Conservation (phyloP, 768 basidiomycete genomes). For the Russula sp. region DNA sequence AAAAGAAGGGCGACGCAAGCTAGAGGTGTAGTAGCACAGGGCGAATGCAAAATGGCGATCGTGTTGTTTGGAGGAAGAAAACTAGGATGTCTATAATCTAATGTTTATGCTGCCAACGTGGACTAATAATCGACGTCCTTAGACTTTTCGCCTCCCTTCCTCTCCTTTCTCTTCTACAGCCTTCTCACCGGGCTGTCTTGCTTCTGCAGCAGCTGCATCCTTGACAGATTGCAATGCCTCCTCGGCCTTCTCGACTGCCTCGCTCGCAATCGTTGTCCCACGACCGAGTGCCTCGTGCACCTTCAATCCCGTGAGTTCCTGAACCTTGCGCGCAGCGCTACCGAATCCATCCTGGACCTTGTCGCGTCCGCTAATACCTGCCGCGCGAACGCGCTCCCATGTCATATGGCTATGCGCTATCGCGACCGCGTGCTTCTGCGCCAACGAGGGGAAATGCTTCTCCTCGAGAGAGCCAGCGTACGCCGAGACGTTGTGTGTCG, state of each 20-base stretch:
- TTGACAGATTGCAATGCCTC: slow-evolving; percentile 13
- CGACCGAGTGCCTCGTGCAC: slow-evolving; percentile 24
- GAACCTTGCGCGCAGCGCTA: slow-evolving; percentile 51
- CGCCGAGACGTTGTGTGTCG: slow-evolving; percentile 60
- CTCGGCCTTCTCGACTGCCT: slow-evolving; percentile 28
- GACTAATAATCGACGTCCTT: not conserved
- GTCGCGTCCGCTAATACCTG: slow-evolving; percentile 46
- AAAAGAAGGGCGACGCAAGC: slow-evolving; percentile 4
- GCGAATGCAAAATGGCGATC: not conserved
- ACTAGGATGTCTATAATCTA: slow-evolving; percentile 22
- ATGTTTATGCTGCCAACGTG: slow-evolving; percentile 1
- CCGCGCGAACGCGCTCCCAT: slow-evolving; percentile 55
- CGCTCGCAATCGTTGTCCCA: slow-evolving; percentile 13
- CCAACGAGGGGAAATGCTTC: slow-evolving; percentile 61
- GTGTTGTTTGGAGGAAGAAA: slow-evolving; percentile 4
- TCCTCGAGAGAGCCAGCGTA: slow-evolving; percentile 73
- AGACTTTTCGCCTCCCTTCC: slow-evolving; percentile 1
- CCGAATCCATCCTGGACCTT: slow-evolving; percentile 46
- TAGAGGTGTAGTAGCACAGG: slow-evolving; percentile 10
- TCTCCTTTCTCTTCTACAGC: slow-evolving; percentile 8
- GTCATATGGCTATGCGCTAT: slow-evolving; percentile 59
- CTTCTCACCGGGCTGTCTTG: slow-evolving; percentile 5
- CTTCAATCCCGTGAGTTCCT: slow-evolving; percentile 71
- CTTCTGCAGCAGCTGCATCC: slow-evolving; percentile 2
- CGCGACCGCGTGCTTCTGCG: slow-evolving; percentile 63